Evolutionary conservation across 495 filamentous ascomycete species (phyloP), one percentile per base, ranked within the genome.

Genomic region (Daldinia grandis): DNA sequence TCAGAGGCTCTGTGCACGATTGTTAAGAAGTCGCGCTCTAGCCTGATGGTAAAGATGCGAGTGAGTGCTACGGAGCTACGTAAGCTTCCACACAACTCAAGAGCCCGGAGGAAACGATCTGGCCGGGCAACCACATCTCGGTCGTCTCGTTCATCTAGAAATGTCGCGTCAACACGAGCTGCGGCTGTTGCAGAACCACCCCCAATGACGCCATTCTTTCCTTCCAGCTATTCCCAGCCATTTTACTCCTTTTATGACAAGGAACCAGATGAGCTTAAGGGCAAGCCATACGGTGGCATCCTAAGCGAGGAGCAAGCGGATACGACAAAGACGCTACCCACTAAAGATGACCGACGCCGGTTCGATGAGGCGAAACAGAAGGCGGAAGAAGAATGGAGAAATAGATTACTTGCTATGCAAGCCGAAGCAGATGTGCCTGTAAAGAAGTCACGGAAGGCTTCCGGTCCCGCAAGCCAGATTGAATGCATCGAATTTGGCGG

Each of bases 401-500:
- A 79, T 37, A 80, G 83, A 10, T 75, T 85, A 3, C 76, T 84
- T 33, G 79, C 79, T 8, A 81, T 83, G 78, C 81, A 83, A 68
- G 79, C 81, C 21, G 82, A 83, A 58, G 69, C 78, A 0, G 82
- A 83, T 28, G 66, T 77, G 3, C 80, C 82, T 1, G 62, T 78
- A 27, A 86, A 83, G 71, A 85, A 82, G 71, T 78, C 82, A 0
- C 83, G 80, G 58, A 97, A 97, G 76, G 86, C 90, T 0, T 90
- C 93, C 9, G 93, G 92, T 0, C 92, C 93, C 4, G 91, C 94
- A 3, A 97, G 94, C 74, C 94, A 97, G 78, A 98, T 99, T 78
- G 95, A 98, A 76, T 97, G 94, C 80, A 97, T 99, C 82, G 94
- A 97, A 65, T 98, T 99, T 80, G 95, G 96, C 28, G 92, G 92